Percentiles rank a stretch among this genome's conserved stretches.
Evolutionary conservation across 2,329 filamentous ascomycete genomes (phyloP).

Genomic region (Diplodia mutila): DNA sequence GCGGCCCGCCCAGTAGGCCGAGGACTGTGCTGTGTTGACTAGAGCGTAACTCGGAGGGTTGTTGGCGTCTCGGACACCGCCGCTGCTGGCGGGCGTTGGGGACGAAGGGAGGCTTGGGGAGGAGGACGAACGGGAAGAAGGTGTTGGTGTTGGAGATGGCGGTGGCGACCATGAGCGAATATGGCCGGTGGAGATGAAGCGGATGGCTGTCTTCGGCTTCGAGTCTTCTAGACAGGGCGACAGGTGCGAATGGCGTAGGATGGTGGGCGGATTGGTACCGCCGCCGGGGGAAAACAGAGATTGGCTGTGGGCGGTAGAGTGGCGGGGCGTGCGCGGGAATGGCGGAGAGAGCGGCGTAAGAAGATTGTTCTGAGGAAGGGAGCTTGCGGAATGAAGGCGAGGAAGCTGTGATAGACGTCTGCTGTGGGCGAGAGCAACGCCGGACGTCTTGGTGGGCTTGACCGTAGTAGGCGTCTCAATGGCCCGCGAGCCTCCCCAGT

Average conservation of each 20-base stretch:
- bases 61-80: not conserved
- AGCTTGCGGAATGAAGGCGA: not conserved
- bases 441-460: not conserved
- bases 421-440: not conserved
- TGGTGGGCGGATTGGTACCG: not conserved
- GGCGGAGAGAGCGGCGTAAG: not conserved
- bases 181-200: not conserved
- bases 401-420: not conserved
- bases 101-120: not conserved
- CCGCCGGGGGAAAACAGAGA: not conserved
- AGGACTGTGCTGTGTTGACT: slow-evolving; percentile 41
- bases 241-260: slow-evolving; percentile 11
- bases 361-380: not conserved
- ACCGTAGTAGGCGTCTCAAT: not conserved
- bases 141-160: not conserved
- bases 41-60: slow-evolving; percentile 28
- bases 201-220: not conserved
- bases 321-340: slow-evolving; percentile 1
- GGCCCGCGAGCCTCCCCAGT: not conserved
- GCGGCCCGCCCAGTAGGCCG: slow-evolving; percentile 65
- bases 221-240: not conserved
- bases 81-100: not conserved
- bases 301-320: slow-evolving; percentile 5
- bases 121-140: not conserved
- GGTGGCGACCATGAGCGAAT: not conserved